Base-by-base conservation (phyloP, 495 filamentous ascomycete species). In the Daldinia grandis region DNA sequence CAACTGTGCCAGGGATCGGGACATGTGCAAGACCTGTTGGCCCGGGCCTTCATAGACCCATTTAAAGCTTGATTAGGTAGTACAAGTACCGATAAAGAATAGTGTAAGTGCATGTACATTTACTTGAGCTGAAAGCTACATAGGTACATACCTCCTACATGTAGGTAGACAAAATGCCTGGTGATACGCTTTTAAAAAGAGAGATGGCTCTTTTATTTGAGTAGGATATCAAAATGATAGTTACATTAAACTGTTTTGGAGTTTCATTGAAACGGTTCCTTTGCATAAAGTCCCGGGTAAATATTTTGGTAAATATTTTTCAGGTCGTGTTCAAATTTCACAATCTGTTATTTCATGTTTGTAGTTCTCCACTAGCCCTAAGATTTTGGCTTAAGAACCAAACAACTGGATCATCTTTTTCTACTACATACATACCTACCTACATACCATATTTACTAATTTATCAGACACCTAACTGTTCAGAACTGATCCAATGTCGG, bases 401-500 rank as follows among this genome's bases (percentile, higher is more conserved):
- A 40, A 28, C 37, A 42, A 55, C 12, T 33, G 30, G 35, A 50
- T 50, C n/a, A 17, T 50, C 44, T 50, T 17, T 10, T 42, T 50
- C 9, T 33, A 33, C 31, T 35, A 35, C 44, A 50, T n/a, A n/a
- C n/a, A n/a, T n/a, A n/a, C n/a, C n/a, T n/a, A n/a, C n/a, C n/a
- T n/a, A n/a, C n/a, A n/a, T n/a, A n/a, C n/a, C n/a, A n/a, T 12
- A 25, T 17, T 54, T 27, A 73, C 44, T 44, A n/a, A 64, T 49
- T 50, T n/a, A n/a, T n/a, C n/a, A n/a, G n/a, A n/a, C n/a, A n/a
- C n/a, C n/a, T n/a, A n/a, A 54, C 35, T 58, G 40, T 50, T 31
- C 24, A 53, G 15, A 61, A 2, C 42, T 50, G 14, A 12, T 56
- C 30, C 35, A n/a, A 93, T 94, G 91, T 94, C 92, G 25, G 94